Conservation (phyloP, 805 yeast species). For the Candida lessepsii region DNA sequence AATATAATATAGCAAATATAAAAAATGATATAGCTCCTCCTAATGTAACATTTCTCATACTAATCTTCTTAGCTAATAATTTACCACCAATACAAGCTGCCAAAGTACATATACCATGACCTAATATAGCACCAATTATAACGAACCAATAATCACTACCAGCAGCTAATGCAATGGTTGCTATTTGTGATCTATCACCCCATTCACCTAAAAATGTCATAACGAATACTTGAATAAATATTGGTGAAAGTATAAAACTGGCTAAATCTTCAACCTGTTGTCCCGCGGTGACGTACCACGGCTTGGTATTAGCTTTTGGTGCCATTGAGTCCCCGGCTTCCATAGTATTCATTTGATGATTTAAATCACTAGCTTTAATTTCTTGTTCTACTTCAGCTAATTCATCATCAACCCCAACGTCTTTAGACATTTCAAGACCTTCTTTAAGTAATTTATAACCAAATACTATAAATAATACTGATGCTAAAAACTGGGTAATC, state of each 20-base stretch:
- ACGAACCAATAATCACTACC: conserved; percentile 90
- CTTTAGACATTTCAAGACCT: conserved; percentile 78
- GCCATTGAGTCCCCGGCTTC: conserved; percentile 51
- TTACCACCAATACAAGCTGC: conserved; percentile 95
- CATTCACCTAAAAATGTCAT: conserved; percentile 98
- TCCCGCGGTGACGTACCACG: conserved; percentile 28
- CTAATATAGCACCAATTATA: conserved; percentile 83
- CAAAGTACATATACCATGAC: conserved; percentile 84
- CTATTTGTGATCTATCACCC: conserved; percentile 98
- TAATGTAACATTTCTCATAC: conserved; percentile 87
- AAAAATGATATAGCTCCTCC: conserved; percentile 90
- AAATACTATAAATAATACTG: conserved; percentile 75
- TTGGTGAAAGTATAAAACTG: conserved; percentile 71
- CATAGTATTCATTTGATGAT: conserved; percentile 48
- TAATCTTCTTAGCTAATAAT: conserved; percentile 80
- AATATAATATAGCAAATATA: conserved; percentile 75
- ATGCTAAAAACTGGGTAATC: conserved; percentile 79
- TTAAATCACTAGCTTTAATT: conserved; percentile 62
- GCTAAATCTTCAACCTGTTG: conserved; percentile 54
- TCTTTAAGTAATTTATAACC: conserved; percentile 76
- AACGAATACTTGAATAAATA: conserved; percentile 89
- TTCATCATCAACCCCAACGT: conserved; percentile 89
- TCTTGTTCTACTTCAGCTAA: conserved; percentile 97
- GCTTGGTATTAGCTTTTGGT: conserved; percentile 17
- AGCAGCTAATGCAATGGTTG: conserved; percentile 98